phyloP scores from a whole-genome alignment of 83 land plant genomes.

The Picea mariana region DNA sequence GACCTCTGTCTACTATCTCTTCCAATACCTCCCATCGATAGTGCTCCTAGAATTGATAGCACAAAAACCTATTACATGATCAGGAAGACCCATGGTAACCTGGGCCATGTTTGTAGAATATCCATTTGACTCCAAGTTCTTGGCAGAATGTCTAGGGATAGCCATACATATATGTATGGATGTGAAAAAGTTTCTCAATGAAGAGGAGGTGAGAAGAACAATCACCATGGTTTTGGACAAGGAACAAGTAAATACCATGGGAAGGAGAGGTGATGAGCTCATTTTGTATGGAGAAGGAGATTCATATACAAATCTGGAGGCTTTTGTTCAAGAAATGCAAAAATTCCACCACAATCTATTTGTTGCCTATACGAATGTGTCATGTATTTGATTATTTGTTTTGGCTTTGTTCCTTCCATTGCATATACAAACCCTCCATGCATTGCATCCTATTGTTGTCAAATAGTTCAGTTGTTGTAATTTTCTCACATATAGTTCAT shows the following conservation, averaged over 20 bases:
- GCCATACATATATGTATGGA: neutral
- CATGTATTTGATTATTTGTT: no score
- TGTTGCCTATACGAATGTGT: no score
- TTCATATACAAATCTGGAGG: no score
- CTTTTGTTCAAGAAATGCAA: no score
- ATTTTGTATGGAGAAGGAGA: no score
- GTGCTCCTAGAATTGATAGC: neutral
- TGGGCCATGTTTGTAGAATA: conserved; percentile 14
- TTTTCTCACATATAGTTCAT: no score
- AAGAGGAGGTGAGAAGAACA: neutral
- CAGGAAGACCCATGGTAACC: neutral
- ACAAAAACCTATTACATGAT: neutral
- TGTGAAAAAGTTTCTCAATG: neutral
- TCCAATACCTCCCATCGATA: neutral
- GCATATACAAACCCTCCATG: no score
- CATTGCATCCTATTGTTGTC: no score
- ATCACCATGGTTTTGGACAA: neutral
- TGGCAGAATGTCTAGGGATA: neutral
- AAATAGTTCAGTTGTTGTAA: no score
- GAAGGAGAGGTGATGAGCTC: neutral
- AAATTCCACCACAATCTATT: no score
- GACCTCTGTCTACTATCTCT: no score
- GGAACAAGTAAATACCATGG: neutral
- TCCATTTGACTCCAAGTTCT: neutral
- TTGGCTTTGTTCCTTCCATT: no score